These are phyloP conservation scores for Blechomonas ayalai DNA, from an alignment of 208 protist genomes.

Conservation along the genomic window DNA sequence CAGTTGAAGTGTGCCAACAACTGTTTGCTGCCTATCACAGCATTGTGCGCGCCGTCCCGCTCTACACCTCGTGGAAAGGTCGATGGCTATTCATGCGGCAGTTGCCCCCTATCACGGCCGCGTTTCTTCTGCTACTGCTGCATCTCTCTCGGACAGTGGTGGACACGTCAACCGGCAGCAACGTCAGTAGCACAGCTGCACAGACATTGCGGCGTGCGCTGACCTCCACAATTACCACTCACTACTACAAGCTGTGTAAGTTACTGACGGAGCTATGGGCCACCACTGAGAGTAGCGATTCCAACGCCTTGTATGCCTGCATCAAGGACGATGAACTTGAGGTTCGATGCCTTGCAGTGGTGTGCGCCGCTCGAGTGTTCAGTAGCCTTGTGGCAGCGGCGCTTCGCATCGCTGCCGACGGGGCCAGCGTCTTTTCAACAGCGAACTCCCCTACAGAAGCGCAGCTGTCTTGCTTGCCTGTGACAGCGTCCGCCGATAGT, in stretches of 20 bases:
- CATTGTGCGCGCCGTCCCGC: constrained; percentile 29
- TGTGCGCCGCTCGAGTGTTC: constrained; percentile 28
- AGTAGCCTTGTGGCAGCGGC: constrained; percentile 18
- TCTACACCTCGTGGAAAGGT: constrained; percentile 48
- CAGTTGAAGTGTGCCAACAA: constrained; percentile 2
- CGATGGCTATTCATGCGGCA: constrained; percentile 50
- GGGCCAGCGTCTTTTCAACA: neutral
- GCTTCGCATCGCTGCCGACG: constrained; percentile 14
- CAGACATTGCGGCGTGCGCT: neutral
- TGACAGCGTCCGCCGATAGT: neutral
- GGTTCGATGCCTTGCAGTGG: constrained; percentile 34
- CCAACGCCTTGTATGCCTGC: constrained; percentile 4
- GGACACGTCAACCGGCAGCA: too few species aligned
- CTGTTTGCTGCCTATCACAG: constrained; percentile 32
- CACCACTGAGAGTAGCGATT: constrained; percentile 5
- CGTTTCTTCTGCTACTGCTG: constrained; percentile 26
- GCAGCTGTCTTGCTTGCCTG: neutral
- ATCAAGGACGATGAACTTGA: constrained; percentile 51
- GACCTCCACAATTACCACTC: neutral
- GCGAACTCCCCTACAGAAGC: neutral
- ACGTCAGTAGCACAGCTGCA: neutral
- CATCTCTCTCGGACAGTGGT: too few species aligned
- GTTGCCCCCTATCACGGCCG: constrained; percentile 32
- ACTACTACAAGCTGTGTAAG: constrained; percentile 1
- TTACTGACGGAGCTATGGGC: constrained; percentile 23